Percentiles rank a stretch among this genome's conserved stretches.
phyloP scores from a whole-genome alignment of 106 monocot species.

The Cymbidium sinense region DNA sequence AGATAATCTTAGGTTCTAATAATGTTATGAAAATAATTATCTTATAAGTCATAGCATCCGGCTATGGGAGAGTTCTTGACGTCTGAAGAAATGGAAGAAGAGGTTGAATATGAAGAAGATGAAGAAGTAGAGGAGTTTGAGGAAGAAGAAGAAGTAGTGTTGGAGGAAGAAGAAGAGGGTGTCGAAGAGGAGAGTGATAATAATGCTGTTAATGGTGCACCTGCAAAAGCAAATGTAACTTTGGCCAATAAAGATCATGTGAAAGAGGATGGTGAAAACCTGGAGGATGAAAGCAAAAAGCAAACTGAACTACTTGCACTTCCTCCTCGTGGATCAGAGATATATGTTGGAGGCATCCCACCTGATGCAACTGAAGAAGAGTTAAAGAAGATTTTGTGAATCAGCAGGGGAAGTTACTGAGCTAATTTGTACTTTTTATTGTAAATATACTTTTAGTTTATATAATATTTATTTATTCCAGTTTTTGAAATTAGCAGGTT shows the following conservation, averaged over 20 bases:
- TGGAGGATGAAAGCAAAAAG: slow-evolving; percentile 13
- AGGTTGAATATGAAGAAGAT: slow-evolving; percentile 25
- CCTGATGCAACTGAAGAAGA: slow-evolving; percentile 37
- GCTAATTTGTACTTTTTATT: slow-evolving; percentile 12
- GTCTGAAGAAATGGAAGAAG: slow-evolving; percentile 28
- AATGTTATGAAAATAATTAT: no score
- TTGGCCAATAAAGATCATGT: neutral
- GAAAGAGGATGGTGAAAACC: slow-evolving; percentile 11
- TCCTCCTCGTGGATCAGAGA: slow-evolving; percentile 65
- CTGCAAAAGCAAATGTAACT: neutral
- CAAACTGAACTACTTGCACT: slow-evolving; percentile 50
- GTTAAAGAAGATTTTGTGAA: slow-evolving; percentile 41
- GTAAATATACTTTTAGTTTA: neutral
- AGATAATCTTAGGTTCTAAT: no score
- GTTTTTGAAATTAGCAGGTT: slow-evolving; percentile 30
- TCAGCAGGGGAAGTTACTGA: slow-evolving; percentile 44
- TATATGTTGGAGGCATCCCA: slow-evolving; percentile 52
- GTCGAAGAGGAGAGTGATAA: slow-evolving; percentile 4
- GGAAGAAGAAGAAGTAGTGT: slow-evolving; percentile 28
- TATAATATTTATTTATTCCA: neutral
- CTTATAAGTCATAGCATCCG: no score
- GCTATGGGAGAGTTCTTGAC: no score
- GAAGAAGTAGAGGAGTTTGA: slow-evolving; percentile 31
- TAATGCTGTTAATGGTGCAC: neutral
- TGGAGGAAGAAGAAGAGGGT: slow-evolving; percentile 6